phyloP scores from a whole-genome alignment of 2,329 filamentous ascomycete species.

The Periglandula ipomoeae region DNA sequence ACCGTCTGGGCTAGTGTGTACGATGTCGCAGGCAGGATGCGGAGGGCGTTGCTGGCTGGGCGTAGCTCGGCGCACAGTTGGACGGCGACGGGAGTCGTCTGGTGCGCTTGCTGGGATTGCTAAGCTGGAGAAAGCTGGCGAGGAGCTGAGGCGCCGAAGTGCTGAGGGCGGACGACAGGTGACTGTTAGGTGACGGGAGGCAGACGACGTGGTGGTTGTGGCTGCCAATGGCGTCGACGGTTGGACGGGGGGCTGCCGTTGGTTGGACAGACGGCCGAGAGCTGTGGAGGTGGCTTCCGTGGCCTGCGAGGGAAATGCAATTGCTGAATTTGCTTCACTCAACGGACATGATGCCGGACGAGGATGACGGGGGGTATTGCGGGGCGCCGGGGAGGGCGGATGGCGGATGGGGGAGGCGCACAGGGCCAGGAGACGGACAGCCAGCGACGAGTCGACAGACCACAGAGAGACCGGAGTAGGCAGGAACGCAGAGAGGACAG shows the following conservation, averaged over 20 bases:
- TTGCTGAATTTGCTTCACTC: too few species aligned
- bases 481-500: too few species aligned
- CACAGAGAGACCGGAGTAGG: too few species aligned
- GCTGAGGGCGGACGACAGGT: not conserved
- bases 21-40: not conserved
- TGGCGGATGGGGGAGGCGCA: too few species aligned
- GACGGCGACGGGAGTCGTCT: too few species aligned
- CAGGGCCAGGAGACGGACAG: too few species aligned
- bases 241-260: not conserved
- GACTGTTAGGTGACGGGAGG: not conserved
- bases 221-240: constrained; percentile 3
- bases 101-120: not conserved
- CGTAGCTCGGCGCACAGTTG: too few species aligned
- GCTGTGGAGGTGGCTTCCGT: constrained; percentile 2
- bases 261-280: constrained; percentile 1
- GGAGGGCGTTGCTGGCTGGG: not conserved
- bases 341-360: too few species aligned
- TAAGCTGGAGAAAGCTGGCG: not conserved
- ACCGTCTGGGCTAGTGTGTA: not conserved
- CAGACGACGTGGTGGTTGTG: not conserved
- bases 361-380: not conserved
- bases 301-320: too few species aligned
- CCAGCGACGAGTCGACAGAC: too few species aligned
- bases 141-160: not conserved
- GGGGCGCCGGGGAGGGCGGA: too few species aligned